These are phyloP conservation scores for Xylaria multiplex DNA, from an alignment of 2,329 filamentous ascomycete genomes.

Conservation along the genomic window DNA sequence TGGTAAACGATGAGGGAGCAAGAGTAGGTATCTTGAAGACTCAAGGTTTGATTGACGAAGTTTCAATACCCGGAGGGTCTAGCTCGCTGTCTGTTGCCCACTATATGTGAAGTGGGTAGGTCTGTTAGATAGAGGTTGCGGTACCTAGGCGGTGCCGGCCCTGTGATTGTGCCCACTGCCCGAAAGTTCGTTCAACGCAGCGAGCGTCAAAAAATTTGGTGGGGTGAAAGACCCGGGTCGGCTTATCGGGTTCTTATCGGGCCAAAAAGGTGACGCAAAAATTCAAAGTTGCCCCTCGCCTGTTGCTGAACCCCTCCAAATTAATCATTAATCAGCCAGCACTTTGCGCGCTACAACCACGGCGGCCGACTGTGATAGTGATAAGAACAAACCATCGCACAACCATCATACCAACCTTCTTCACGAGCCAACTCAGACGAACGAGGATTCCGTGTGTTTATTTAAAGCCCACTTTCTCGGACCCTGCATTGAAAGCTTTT, in stretches of 20 bases:
- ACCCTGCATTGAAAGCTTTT: background rate
- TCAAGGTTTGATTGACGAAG: slow-evolving; percentile 1
- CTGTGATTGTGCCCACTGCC: slow-evolving; percentile 10
- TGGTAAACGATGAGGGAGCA: background rate
- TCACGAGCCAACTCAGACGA: background rate
- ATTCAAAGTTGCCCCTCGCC: slow-evolving; percentile 54
- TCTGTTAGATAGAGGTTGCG: slow-evolving; percentile 4
- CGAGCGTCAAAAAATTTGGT: slow-evolving; percentile 44
- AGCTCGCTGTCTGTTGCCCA: background rate
- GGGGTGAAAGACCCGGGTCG: slow-evolving; percentile 41
- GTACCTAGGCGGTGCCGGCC: background rate
- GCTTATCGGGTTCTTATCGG: slow-evolving; percentile 43
- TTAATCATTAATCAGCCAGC: slow-evolving; percentile 42
- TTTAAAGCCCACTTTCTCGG: background rate
- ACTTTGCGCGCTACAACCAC: slow-evolving; percentile 17
- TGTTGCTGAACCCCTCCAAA: slow-evolving; percentile 54
- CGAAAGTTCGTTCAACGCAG: background rate
- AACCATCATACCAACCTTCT: slow-evolving; percentile 3
- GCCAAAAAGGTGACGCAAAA: slow-evolving; percentile 44
- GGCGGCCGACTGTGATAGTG: slow-evolving; percentile 18
- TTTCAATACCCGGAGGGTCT: slow-evolving; percentile 14
- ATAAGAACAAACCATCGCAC: slow-evolving; percentile 7
- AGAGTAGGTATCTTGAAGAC: background rate
- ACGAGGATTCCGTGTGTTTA: background rate
- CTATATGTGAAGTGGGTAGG: background rate